Base-by-base conservation (phyloP, 352 stramenopile species). In the Phytophthora melonis region DNA sequence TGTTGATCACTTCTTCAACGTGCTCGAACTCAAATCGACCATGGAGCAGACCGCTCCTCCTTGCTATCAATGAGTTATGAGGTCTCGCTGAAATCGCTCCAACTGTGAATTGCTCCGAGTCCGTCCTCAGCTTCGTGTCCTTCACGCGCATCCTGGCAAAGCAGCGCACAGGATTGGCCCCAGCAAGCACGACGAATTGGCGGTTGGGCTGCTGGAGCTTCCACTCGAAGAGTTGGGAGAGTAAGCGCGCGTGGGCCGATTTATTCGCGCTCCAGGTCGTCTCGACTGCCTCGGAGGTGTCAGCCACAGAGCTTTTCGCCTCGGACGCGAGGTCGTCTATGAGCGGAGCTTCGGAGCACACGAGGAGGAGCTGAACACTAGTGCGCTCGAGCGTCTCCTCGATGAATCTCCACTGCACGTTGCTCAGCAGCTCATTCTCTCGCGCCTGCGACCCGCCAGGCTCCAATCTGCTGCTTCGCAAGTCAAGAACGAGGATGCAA, bases 151-250 rank as follows among this genome's bases (percentile, higher is more conserved):
- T 88, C 27, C 58, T 80, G 10, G 79, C 75, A 34, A 77, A 71
- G 32, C 79, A 88, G 0, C 77, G 68, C 0, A 80, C 69, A 19
- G 74, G 68, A 43, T 70, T 81, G 3, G 81, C 77, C 2, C 87
- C 86, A 32, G 72, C 68, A 3, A 94, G 63, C 10, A 93, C 34
- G 9, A 89, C 18, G 50, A 84, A 83, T 9, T 90, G 41, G 0
- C 86, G 79, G 2, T 68, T 82, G 23, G 79, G 67, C 18, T 81
- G 74, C 49, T 88, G 73, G 16, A 94, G 56, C 45, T 91, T 92
- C 87, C 87, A 94, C n/a, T 92, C 84, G 36, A 92, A 92, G 5
- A 94, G 50, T 10, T 88, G 34, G 1, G 65, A 74, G 4, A 94
- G 62, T 5, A 94, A 60, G 1, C 86, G 79, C 54, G 78, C 58